phyloP scores from a whole-genome alignment of 73 alveolate genomes.

The Tetrahymena elliotti region DNA sequence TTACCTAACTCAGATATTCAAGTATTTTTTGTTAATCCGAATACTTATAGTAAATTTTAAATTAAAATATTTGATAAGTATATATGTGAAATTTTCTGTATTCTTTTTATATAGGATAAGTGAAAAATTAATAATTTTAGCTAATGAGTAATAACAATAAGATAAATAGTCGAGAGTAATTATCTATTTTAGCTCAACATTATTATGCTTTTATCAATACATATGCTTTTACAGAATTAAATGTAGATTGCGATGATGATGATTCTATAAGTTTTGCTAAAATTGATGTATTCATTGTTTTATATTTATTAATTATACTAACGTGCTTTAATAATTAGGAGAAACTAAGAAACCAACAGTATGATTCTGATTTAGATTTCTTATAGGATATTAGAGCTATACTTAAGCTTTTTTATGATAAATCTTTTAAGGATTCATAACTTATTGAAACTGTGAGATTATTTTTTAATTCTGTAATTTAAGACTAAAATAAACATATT shows the following conservation, averaged over 20 bases:
- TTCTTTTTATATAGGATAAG: neutral
- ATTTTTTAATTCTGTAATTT: neutral
- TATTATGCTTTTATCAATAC: neutral
- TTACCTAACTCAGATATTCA: too few species aligned
- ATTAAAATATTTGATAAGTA: too few species aligned
- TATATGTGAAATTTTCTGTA: neutral
- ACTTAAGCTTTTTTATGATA: neutral
- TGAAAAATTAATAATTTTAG: neutral
- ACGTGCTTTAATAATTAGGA: neutral
- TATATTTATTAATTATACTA: neutral
- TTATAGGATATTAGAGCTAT: neutral
- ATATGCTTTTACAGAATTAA: neutral
- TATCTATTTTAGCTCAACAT: neutral
- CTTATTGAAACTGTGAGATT: neutral
- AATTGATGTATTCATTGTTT: neutral
- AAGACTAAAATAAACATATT: neutral
- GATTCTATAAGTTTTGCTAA: neutral
- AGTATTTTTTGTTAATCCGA: neutral
- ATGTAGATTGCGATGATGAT: neutral
- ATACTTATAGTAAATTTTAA: neutral
- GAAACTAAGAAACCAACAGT: neutral
- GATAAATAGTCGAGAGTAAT: neutral
- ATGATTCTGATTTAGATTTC: neutral
- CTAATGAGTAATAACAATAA: neutral
- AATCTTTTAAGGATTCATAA: neutral